Base-by-base conservation (phyloP, 2,329 filamentous ascomycete genomes). In the Diplodia intermedia region DNA sequence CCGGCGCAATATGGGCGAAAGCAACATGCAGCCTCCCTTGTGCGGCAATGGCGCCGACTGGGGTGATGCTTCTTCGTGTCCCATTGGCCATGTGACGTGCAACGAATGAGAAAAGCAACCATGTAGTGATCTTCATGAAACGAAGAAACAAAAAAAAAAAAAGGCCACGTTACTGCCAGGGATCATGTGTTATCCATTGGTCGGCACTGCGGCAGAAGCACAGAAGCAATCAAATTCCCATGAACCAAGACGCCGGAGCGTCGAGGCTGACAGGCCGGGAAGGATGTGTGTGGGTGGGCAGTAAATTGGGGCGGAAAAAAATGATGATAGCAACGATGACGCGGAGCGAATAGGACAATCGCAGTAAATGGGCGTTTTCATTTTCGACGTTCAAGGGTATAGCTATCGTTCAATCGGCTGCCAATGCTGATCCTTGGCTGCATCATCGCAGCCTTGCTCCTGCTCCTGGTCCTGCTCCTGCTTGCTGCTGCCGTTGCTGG, bases 161-260 rank as follows among this genome's bases (percentile, higher is more conserved):
- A 20, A n/a, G 8, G 43, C 43, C 43, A 47, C 43, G 43, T 47
- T 47, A 47, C 18, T 47, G n/a, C 43, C 43, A 47, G 43, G 43
- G 43, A 20, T 47, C 18, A 20, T 47, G 43, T 9, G 43, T 7
- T 20, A 38, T 12, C 11, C 11, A 18, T 29, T 53, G 50, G 23
- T 18, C 14, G 7, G 23, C 47, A 8, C n/a, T 11, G 43, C 43
- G 43, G 40, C 40, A 20, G 15, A 14, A 20, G 43, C 6, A 53
- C 18, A 53, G 50, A 14, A 26, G 50, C 20, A 53, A 53, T 47
- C 43, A 20, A 20, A 47, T n/a, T 47, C 43, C 36, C 43, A 47
- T 47, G 43, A 47, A 47, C 43, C 43, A 47, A 47, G 43, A n/a
- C 18, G 43, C 43, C 43, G 43, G 43, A 47, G 43, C 18, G 43